Percentiles rank a stretch among this genome's conserved stretches.
Evolutionary conservation across 495 filamentous ascomycete species (phyloP).

Genomic region (Oleoguttula mirabilis): DNA sequence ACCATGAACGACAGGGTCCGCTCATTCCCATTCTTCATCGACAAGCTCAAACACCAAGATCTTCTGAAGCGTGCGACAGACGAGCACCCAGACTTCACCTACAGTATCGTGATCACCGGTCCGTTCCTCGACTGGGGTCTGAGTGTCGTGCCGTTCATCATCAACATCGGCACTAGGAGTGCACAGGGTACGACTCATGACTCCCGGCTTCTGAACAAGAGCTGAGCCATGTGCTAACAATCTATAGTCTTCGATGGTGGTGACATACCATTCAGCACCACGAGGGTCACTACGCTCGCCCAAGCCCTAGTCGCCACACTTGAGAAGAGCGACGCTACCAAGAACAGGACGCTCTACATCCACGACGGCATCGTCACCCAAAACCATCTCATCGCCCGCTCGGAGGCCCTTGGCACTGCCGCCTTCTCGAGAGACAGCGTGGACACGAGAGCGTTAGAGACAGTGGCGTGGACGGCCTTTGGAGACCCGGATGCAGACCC

Average conservation of each 20-base stretch:
- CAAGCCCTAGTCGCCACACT: background rate
- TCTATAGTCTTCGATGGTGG: conserved; percentile 3
- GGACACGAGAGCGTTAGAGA: too few relatives aligned
- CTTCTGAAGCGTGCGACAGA: background rate
- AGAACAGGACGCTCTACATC: background rate
- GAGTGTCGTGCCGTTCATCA: background rate
- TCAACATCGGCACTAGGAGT: background rate
- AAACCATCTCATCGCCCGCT: background rate
- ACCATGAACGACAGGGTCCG: conserved; percentile 30
- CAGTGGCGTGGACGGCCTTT: too few relatives aligned
- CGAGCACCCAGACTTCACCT: background rate
- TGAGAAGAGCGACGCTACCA: background rate
- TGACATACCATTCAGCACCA: background rate
- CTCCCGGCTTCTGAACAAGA: too few relatives aligned
- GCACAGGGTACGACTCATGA: too few relatives aligned
- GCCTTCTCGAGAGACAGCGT: too few relatives aligned
- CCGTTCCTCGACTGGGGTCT: conserved; percentile 9
- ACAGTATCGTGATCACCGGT: conserved; percentile 4
- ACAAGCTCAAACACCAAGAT: background rate
- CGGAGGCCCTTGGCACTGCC: too few relatives aligned
- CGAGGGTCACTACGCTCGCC: background rate
- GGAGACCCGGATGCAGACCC: too few relatives aligned
- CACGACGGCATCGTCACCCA: background rate
- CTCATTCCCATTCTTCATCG: background rate
- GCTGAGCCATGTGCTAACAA: too few relatives aligned